Evolutionary conservation across 441 rosid species (phyloP).

Genomic region (Eutrema salsugineum): DNA sequence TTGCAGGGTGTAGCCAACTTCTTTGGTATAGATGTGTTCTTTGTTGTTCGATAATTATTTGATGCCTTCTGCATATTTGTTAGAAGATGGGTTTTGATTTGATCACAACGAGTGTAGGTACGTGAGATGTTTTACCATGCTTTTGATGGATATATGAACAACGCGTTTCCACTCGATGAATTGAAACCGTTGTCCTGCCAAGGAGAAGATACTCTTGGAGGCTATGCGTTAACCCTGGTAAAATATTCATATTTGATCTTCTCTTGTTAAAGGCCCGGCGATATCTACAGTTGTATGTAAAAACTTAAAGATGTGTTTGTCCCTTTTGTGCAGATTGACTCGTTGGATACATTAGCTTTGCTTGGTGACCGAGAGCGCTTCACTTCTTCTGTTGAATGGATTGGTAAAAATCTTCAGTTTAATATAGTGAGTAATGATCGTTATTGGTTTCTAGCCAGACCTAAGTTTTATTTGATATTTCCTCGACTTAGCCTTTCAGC

Average conservation of each 20-base stretch:
- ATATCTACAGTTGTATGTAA: neutral
- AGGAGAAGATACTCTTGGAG: conserved; percentile 96
- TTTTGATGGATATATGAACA: conserved; percentile 92
- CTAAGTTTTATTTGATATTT: neutral
- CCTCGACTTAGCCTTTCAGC: neutral
- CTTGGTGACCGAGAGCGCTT: conserved; percentile 83
- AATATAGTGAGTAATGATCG: conserved; percentile 84
- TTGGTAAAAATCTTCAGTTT: conserved; percentile 96
- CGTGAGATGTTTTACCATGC: conserved; percentile 98
- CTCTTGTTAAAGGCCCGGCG: neutral
- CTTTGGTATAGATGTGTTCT: neutral
- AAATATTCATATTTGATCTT: neutral
- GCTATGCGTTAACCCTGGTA: conserved; percentile 96
- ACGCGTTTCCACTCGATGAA: conserved; percentile 97
- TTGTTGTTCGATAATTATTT: neutral
- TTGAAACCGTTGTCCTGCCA: conserved; percentile 79
- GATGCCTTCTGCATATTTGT: neutral
- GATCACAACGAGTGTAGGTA: conserved; percentile 48
- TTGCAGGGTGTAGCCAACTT: neutral
- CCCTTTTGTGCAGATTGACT: conserved; percentile 65
- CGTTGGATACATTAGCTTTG: conserved; percentile 86
- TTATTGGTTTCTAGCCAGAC: conserved; percentile 18
- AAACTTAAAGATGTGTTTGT: conserved; percentile 1
- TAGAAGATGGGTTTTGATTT: neutral
- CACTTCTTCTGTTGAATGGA: conserved; percentile 86